Evolutionary conservation across 2,329 filamentous ascomycete genomes (phyloP).

Genomic region (Ophiostoma quercus): DNA sequence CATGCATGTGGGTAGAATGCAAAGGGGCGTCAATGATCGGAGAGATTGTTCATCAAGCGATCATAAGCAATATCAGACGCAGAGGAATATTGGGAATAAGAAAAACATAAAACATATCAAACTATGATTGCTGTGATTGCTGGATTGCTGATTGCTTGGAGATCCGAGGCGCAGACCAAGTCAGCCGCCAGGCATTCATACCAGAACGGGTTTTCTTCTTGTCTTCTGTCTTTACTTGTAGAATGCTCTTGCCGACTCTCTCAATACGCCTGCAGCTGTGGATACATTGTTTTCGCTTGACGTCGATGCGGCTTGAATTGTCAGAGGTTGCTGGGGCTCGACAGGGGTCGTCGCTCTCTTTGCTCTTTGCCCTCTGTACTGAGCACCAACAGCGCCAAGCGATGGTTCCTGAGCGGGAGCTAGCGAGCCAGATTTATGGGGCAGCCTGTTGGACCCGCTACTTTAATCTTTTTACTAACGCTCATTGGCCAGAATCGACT

Average conservation of each 20-base stretch:
- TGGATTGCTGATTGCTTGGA: neutral
- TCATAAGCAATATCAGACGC: neutral
- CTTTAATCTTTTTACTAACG: neutral
- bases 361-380: too few relatives aligned
- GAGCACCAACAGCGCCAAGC: neutral
- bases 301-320: constrained; percentile 31
- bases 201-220: too few relatives aligned
- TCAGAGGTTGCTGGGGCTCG: constrained; percentile 26
- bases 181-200: neutral
- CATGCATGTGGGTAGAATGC: neutral
- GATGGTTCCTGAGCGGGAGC: constrained; percentile 17
- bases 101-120: neutral
- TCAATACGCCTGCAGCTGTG: neutral
- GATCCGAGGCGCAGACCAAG: neutral
- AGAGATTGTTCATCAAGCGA: constrained; percentile 1
- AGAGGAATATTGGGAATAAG: neutral
- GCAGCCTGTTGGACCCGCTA: constrained; percentile 10
- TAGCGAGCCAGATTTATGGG: constrained; percentile 15
- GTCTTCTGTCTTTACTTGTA: too few relatives aligned
- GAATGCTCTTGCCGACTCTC: too few relatives aligned
- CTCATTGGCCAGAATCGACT: neutral
- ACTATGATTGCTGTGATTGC: too few relatives aligned
- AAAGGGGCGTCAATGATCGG: neutral
- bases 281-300: constrained; percentile 22
- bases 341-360: neutral